Conservation (phyloP, 2,329 filamentous ascomycete genomes). For the Apiospora koreana region DNA sequence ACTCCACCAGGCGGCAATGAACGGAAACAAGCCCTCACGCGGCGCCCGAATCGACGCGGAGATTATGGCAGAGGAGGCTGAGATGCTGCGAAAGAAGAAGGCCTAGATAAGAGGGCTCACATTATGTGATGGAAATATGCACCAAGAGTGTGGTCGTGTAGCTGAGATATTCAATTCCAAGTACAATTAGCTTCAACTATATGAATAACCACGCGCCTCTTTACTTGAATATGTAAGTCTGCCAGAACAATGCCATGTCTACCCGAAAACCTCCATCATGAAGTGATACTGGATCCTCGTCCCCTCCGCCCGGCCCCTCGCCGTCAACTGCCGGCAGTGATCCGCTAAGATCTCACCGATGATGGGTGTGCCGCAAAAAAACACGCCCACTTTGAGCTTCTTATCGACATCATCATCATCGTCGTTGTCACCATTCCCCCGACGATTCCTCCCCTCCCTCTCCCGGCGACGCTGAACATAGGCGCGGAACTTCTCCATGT, state of each 20-base stretch:
- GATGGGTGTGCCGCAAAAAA: conserved; percentile 57
- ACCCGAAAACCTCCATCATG: conserved; percentile 59
- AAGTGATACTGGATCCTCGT: conserved; percentile 57
- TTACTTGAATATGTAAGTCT: too few relatives aligned
- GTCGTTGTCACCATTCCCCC: conserved; percentile 11
- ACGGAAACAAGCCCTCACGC: conserved; percentile 27
- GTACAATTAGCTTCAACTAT: too few relatives aligned
- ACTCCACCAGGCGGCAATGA: conserved; percentile 25
- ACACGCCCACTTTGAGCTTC: conserved; percentile 52
- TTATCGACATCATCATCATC: conserved; percentile 33
- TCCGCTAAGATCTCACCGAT: conserved; percentile 59
- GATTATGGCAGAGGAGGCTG: conserved; percentile 29
- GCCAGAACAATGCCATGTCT: too few relatives aligned
- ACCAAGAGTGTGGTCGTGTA: not conserved
- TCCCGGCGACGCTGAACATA: conserved; percentile 17
- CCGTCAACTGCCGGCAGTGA: conserved; percentile 51
- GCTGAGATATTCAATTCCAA: not conserved
- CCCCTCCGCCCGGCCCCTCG: conserved; percentile 51
- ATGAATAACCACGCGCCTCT: too few relatives aligned
- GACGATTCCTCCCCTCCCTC: conserved; percentile 6
- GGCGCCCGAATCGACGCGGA: conserved; percentile 28
- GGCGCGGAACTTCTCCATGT: conserved; percentile 44
- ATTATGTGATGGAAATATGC: conserved; percentile 25
- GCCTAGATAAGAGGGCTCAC: conserved; percentile 21
- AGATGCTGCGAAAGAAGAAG: conserved; percentile 26